phyloP scores from a whole-genome alignment of 169 alveolate genomes.

The Plasmodium gallinaceum region DNA sequence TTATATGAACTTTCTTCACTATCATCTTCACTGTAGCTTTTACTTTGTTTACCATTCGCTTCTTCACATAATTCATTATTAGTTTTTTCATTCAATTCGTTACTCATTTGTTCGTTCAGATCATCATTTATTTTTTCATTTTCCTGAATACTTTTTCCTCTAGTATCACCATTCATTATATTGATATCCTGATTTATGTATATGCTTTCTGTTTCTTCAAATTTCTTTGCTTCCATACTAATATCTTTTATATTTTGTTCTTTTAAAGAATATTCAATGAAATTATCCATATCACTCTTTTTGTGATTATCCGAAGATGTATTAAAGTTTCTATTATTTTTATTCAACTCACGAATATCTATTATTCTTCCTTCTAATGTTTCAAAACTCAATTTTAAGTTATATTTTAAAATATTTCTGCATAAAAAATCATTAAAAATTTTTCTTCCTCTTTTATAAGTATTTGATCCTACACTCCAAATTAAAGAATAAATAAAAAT shows the following conservation, averaged over 20 bases:
- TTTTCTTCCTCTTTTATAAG: slow-evolving; percentile 72
- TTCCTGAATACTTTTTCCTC: neutral
- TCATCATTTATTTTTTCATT: neutral
- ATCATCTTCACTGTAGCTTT: neutral
- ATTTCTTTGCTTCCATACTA: neutral
- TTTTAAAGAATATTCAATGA: neutral
- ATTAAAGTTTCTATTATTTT: neutral
- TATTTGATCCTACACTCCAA: slow-evolving; percentile 75
- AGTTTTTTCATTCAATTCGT: neutral
- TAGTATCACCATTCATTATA: neutral
- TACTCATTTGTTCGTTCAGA: neutral
- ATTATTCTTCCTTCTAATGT: slow-evolving; percentile 45
- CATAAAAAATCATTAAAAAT: slow-evolving; percentile 62
- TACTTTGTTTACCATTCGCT: neutral
- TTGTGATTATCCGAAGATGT: neutral
- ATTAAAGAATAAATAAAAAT: slow-evolving; percentile 61
- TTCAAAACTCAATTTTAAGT: slow-evolving; percentile 56
- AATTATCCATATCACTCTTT: neutral
- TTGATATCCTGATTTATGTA: neutral
- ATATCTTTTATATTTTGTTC: neutral
- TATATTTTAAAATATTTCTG: slow-evolving; percentile 46
- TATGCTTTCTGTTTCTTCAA: neutral
- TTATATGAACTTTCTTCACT: neutral
- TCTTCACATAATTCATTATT: neutral
- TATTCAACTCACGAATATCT: slow-evolving; percentile 25